phyloP scores from a whole-genome alignment of 805 yeast genomes.

The Lipomyces oligophaga region DNA sequence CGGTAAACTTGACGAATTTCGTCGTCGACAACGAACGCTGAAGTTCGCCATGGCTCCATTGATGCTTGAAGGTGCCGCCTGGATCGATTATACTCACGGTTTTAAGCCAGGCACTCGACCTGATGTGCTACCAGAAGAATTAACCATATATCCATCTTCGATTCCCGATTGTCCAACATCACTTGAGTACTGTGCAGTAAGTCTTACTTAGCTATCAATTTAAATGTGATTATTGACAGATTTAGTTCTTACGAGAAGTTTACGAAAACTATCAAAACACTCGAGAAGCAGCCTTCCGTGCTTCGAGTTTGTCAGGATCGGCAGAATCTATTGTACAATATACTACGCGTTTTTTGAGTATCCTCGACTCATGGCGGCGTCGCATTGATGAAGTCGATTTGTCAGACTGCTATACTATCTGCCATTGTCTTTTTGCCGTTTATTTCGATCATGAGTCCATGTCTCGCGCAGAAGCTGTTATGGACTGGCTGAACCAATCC shows the following conservation, averaged over 20 bases:
- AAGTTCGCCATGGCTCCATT: constrained; percentile 31
- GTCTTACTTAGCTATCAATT: background rate
- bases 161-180: constrained; percentile 21
- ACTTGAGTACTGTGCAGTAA: constrained; percentile 19
- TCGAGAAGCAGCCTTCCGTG: constrained; percentile 9
- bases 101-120: background rate
- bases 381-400: constrained; percentile 15
- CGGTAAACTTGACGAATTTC: constrained; percentile 31
- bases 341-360: constrained; percentile 14
- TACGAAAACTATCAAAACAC: constrained; percentile 12
- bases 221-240: background rate
- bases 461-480: constrained; percentile 28
- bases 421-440: constrained; percentile 29
- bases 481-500: constrained; percentile 34
- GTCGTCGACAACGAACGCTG: constrained; percentile 30
- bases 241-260: constrained; percentile 22
- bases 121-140: constrained; percentile 24
- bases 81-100: constrained; percentile 27
- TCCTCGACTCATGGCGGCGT: constrained; percentile 20
- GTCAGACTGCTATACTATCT: constrained; percentile 29
- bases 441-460: constrained; percentile 20
- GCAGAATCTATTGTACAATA: too few relatives aligned
- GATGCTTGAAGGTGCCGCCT: constrained; percentile 30
- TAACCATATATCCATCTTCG: constrained; percentile 25
- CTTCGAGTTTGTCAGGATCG: constrained; percentile 1